Conservation (phyloP, 257 asterid genomes). For the Echium plantagineum region DNA sequence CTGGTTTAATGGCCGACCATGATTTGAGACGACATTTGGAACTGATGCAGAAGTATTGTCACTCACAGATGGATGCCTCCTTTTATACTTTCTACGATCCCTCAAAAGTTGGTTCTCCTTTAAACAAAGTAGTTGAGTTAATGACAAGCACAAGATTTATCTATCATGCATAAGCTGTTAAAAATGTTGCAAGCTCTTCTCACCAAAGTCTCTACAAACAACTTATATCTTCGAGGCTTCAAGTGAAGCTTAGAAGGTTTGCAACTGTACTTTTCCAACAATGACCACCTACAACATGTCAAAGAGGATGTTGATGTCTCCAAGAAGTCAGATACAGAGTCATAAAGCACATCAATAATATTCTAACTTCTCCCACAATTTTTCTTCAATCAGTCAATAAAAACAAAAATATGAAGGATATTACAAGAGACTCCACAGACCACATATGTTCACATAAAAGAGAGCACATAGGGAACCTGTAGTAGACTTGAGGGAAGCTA, state of each 20-base stretch:
- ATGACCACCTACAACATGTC: constrained; percentile 74
- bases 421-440: too few species aligned
- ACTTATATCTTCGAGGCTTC: constrained; percentile 96
- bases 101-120: constrained; percentile 93
- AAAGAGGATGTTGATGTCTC: background rate
- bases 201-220: constrained; percentile 88
- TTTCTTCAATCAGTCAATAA: background rate
- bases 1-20: constrained; percentile 39
- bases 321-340: background rate
- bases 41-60: constrained; percentile 40
- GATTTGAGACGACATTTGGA: constrained; percentile 37
- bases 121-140: constrained; percentile 25
- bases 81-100: constrained; percentile 77
- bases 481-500: too few species aligned
- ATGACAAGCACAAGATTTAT: constrained; percentile 7
- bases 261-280: constrained; percentile 95
- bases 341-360: background rate
- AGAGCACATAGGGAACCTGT: too few species aligned
- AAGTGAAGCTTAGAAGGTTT: constrained; percentile 98
- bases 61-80: constrained; percentile 52
- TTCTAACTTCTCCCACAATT: background rate
- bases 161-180: background rate
- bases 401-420: background rate
- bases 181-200: constrained; percentile 18
- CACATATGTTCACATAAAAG: too few species aligned